Percentiles rank a stretch among this genome's conserved stretches.
phyloP scores from a whole-genome alignment of 1,139 yeast species.

The Pichia sp. region DNA sequence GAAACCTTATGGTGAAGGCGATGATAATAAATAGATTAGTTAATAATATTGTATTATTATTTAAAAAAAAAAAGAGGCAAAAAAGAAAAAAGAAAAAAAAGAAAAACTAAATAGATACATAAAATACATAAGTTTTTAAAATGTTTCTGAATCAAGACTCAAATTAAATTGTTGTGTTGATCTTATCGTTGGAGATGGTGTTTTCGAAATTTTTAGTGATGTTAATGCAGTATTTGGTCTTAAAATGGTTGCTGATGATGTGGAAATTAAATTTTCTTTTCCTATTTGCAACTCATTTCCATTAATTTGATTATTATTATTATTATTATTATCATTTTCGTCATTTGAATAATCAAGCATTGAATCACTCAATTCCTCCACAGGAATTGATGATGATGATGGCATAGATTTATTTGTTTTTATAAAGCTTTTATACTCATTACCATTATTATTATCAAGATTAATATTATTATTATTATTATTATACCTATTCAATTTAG shows the following conservation, averaged over 20 bases:
- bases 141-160: constrained; percentile 25
- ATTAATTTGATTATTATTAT: background rate
- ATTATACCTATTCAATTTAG: background rate
- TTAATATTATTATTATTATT: background rate
- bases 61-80: background rate
- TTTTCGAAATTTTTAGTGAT: background rate
- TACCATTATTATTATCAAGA: background rate
- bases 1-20: constrained; percentile 66
- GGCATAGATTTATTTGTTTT: background rate
- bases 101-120: background rate
- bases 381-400: constrained; percentile 10
- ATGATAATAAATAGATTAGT: background rate
- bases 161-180: constrained; percentile 9
- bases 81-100: too few relatives aligned
- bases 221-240: background rate
- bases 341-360: constrained; percentile 24
- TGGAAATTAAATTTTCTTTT: background rate
- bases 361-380: constrained; percentile 26
- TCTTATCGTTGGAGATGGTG: background rate
- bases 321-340: constrained; percentile 12
- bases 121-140: constrained; percentile 9
- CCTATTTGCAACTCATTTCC: constrained; percentile 2
- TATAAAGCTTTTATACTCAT: background rate
- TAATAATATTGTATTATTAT: background rate
- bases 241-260: constrained; percentile 1